Evolutionary conservation across 202 grass and related monocot species (phyloP), one percentile per base, ranked within the genome.

Genomic region (Zizania palustris): DNA sequence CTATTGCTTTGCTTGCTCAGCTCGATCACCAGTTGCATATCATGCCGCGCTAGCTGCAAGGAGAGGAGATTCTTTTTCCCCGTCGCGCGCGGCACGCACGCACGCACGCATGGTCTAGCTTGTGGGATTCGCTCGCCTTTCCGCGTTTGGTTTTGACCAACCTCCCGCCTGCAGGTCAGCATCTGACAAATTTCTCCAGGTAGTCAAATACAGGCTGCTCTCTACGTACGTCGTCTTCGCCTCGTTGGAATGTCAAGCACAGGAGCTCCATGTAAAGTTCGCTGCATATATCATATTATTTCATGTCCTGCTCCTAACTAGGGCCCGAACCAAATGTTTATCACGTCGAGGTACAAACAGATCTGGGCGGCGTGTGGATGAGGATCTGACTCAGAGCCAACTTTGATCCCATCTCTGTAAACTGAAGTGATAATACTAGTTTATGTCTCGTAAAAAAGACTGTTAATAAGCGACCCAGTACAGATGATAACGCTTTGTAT

Each of bases 381-480:
- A n/a, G 86, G 71, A 80, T 88, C 81, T 69, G 81, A 84, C 76
- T 88, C 76, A 34, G 71, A 76, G 71, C 28, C 81, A 71, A 88
- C 80, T 80, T n/a, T 28, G 28, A 28, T 28, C 28, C 28, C 28
- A 28, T 28, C 28, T n/a, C n/a, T 28, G 2, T 28, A 28, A 28
- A 28, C 28, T 28, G 28, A 28, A 28, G 2, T 28, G 28, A 28
- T 28, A 28, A 28, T 28, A 28, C 28, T 28, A 28, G 28, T 28
- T 28, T 28, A 28, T 28, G 28, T 2, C 28, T 28, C 28, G 28
- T 28, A n/a, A 28, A 28, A 28, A 28, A 28, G 28, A 28, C 28
- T 28, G 28, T 55, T n/a, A n/a, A n/a, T 55, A 18, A n/a, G 61
- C 40, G 45, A 57, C 16, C n/a, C n/a, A n/a, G n/a, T n/a, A 74